A percentile compares a stretch with the other conserved stretches of the same genome.
Conservation (phyloP, 1,284 basidiomycete genomes). For the Coriolopsis trogii region DNA sequence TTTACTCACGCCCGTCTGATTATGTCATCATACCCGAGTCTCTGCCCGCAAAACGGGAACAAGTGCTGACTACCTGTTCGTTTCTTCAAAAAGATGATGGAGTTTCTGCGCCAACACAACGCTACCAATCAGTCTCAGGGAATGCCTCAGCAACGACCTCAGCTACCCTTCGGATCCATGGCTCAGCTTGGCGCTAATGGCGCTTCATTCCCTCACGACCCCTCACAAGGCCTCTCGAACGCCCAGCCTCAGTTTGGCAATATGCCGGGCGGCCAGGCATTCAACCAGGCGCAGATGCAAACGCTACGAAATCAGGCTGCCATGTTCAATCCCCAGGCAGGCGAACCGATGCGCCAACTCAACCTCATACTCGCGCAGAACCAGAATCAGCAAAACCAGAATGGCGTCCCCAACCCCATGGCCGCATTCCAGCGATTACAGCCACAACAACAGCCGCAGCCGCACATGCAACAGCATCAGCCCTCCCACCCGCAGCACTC, state of each 20-base stretch:
- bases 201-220: constrained; percentile 18
- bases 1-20: constrained; percentile 29
- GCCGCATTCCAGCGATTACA: constrained; percentile 21
- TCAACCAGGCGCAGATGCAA: constrained; percentile 13
- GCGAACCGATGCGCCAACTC: constrained; percentile 17
- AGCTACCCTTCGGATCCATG: constrained; percentile 12
- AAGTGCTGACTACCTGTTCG: not conserved
- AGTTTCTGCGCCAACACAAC: constrained; percentile 12
- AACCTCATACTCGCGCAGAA: constrained; percentile 28
- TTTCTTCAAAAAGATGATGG: constrained; percentile 14
- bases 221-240: constrained; percentile 14
- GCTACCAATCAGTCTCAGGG: constrained; percentile 6
- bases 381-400: constrained; percentile 29
- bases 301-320: constrained; percentile 12
- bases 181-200: constrained; percentile 16
- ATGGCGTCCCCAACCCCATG: constrained; percentile 9
- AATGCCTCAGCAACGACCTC: constrained; percentile 13
- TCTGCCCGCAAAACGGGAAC: too few relatives aligned
- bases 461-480: constrained; percentile 20
- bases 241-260: constrained; percentile 16
- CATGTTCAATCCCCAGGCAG: constrained; percentile 20
- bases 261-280: constrained; percentile 11
- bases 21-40: constrained; percentile 24
- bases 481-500: constrained; percentile 11
- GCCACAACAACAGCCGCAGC: constrained; percentile 21